These are phyloP conservation scores for Aphanomyces astaci DNA, from an alignment of 352 stramenopile species.

Conservation along the genomic window DNA sequence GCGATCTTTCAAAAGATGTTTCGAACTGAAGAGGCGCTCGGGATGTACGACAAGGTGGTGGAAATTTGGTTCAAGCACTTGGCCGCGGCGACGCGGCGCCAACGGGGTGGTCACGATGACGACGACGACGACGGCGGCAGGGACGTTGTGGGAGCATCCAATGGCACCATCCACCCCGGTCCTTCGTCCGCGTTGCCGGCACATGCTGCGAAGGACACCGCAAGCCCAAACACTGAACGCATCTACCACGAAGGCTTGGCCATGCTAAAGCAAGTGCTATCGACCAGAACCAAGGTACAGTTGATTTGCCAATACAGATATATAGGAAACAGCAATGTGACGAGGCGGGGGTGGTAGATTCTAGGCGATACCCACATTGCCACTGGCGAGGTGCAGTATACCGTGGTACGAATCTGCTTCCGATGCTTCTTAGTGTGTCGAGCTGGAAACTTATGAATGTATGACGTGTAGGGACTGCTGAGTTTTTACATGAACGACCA, in stretches of 20 bases:
- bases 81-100: neutral
- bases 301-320: neutral
- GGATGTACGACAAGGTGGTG: slow-evolving; percentile 69
- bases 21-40: slow-evolving; percentile 43
- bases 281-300: slow-evolving; percentile 28
- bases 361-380: slow-evolving; percentile 46
- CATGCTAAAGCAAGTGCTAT: slow-evolving; percentile 56
- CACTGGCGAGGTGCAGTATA: slow-evolving; percentile 55
- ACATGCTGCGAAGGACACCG: too few relatives aligned
- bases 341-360: slow-evolving; percentile 4
- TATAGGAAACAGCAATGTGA: too few relatives aligned
- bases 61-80: slow-evolving; percentile 56
- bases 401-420: slow-evolving; percentile 15
- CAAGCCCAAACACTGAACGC: neutral
- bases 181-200: too few relatives aligned
- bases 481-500: slow-evolving; percentile 47
- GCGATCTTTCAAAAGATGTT: slow-evolving; percentile 51
- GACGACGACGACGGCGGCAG: neutral
- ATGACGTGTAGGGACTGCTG: slow-evolving; percentile 33
- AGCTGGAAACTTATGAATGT: too few relatives aligned
- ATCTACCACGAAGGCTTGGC: slow-evolving; percentile 33
- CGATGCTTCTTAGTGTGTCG: neutral
- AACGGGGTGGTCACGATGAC: neutral
- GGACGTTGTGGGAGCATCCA: neutral
- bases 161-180: too few relatives aligned